Evolutionary conservation across 2,329 filamentous ascomycete genomes (phyloP).

Genomic region (Epicoccum nigrum): DNA sequence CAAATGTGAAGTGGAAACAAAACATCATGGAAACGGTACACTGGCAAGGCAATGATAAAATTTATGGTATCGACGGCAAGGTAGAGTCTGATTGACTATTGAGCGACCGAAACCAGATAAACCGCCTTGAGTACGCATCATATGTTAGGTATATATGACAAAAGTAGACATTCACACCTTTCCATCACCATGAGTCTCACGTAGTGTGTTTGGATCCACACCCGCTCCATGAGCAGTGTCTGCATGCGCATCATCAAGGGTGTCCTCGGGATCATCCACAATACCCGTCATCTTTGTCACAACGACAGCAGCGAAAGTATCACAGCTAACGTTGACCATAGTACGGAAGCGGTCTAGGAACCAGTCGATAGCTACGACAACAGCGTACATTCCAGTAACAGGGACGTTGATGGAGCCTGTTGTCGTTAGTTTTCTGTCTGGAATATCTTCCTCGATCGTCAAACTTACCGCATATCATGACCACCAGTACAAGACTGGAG

Average conservation of each 20-base stretch:
- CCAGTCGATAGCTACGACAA: conserved; percentile 62
- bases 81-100: no score
- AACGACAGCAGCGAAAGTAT: conserved; percentile 54
- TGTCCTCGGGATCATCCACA: conserved; percentile 23
- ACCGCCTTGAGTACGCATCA: no score
- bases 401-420: conserved; percentile 49
- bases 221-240: conserved; percentile 3
- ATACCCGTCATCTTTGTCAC: conserved; percentile 51
- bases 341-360: conserved; percentile 63
- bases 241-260: conserved; percentile 20
- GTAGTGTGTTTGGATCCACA: conserved; percentile 13
- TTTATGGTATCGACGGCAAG: no score
- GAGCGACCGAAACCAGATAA: no score
- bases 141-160: no score
- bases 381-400: conserved; percentile 58
- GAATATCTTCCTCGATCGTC: not conserved
- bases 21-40: no score
- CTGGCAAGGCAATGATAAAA: no score
- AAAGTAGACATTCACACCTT: conserved; percentile 7
- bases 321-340: conserved; percentile 58
- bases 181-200: conserved; percentile 15
- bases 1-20: no score
- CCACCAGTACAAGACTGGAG: conserved; percentile 58
- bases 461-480: conserved; percentile 57
- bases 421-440: not conserved